Conservation (phyloP, 345 rosid genomes). For the Euphorbia lathyris region DNA sequence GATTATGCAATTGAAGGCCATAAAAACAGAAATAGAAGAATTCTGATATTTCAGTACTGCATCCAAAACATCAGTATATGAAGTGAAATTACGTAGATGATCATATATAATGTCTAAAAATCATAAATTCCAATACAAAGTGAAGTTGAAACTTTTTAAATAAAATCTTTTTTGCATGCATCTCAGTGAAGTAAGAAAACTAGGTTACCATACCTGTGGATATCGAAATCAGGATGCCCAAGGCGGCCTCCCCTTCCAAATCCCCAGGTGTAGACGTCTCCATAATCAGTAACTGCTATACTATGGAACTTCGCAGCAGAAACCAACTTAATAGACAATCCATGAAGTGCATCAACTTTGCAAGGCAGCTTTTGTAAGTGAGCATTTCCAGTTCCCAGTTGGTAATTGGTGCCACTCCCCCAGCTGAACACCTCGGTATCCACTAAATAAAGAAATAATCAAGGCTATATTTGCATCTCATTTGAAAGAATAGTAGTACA, state of each 20-base stretch:
- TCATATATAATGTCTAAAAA: background rate
- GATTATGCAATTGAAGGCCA: background rate
- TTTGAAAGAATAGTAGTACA: conserved; percentile 14
- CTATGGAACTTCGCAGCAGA: conserved; percentile 98
- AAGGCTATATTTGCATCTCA: background rate
- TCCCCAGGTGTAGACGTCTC: conserved; percentile 95
- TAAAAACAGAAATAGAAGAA: conserved; percentile 14
- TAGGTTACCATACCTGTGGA: conserved; percentile 63
- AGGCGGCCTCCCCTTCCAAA: conserved; percentile 99
- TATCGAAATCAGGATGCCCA: conserved; percentile 99
- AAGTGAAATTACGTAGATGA: background rate
- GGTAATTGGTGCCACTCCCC: conserved; percentile 98
- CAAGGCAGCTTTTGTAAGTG: conserved; percentile 85
- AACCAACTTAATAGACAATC: conserved; percentile 57
- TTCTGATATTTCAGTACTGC: conserved; percentile 5
- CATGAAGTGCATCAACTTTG: conserved; percentile 88
- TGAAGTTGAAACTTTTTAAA: background rate
- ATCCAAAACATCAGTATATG: conserved; percentile 7
- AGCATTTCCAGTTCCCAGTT: conserved; percentile 92
- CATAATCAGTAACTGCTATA: conserved; percentile 65
- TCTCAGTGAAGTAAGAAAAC: background rate
- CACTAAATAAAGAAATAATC: conserved; percentile 37
- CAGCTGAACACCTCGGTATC: conserved; percentile 93
- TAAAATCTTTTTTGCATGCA: no score
- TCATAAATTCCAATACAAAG: background rate